A percentile compares a stretch with the other conserved stretches of the same genome.
These are phyloP conservation scores for Alternaria novae-zelandiae DNA, from an alignment of 2,329 filamentous ascomycete genomes.

Conservation along the genomic window DNA sequence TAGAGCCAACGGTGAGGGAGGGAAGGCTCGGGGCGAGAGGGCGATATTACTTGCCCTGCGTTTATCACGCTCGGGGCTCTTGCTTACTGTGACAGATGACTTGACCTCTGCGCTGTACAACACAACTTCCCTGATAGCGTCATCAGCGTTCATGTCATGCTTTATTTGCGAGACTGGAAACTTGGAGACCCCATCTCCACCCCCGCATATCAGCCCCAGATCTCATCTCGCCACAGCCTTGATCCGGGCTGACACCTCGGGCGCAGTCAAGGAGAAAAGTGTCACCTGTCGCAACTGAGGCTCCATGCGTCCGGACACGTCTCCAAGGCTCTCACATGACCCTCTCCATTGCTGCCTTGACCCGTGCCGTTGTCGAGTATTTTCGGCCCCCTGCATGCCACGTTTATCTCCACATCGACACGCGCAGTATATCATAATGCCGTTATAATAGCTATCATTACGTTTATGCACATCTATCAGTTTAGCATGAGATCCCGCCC, in stretches of 20 bases:
- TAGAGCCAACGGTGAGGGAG: slow-evolving; percentile 15
- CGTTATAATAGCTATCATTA: not conserved
- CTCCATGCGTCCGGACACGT: not conserved
- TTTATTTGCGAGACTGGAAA: not conserved
- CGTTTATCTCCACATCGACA: not conserved
- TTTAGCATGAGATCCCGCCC: not conserved
- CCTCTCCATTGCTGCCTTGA: not conserved
- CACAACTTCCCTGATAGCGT: not conserved
- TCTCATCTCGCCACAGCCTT: not conserved
- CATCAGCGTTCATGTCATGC: not conserved
- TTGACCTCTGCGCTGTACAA: not conserved
- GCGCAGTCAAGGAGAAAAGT: not conserved
- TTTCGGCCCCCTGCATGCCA: not conserved
- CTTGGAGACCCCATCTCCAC: not conserved
- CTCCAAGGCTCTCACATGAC: not conserved
- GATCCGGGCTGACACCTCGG: not conserved
- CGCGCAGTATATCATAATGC: not conserved
- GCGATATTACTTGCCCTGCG: not conserved
- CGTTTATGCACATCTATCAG: not conserved
- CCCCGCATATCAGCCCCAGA: slow-evolving; percentile 6
- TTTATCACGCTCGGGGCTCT: not conserved
- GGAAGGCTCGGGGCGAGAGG: slow-evolving; percentile 12
- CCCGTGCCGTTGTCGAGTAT: not conserved
- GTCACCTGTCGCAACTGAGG: not conserved
- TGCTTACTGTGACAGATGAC: not conserved